Conservation (phyloP, 1,284 basidiomycete genomes). For the Cryptococcus sp. region DNA sequence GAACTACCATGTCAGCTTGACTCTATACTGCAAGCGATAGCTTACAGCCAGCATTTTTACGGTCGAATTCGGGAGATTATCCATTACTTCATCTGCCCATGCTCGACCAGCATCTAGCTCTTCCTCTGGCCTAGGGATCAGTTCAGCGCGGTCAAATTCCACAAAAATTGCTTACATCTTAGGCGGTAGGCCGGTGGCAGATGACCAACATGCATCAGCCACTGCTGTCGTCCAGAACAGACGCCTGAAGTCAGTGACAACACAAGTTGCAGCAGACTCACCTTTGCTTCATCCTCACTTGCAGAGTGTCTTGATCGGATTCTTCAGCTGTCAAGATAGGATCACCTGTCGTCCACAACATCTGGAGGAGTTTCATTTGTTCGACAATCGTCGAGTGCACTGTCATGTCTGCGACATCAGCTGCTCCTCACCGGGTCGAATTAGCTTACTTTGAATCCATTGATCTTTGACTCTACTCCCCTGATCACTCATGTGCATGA, state of each 20-base stretch:
- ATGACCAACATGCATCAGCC: conserved; percentile 30
- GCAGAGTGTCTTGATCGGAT: conserved; percentile 2
- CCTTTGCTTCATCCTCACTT: conserved; percentile 26
- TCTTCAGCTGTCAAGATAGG: conserved; percentile 13
- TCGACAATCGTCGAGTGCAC: conserved; percentile 26
- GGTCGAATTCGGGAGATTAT: conserved; percentile 9
- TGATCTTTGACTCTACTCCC: conserved; percentile 9
- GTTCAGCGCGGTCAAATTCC: too few relatives aligned
- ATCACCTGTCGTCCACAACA: conserved; percentile 23
- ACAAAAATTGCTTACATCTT: conserved; percentile 23
- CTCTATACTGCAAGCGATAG: not conserved
- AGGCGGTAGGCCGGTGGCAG: conserved; percentile 19
- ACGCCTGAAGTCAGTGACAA: conserved; percentile 11
- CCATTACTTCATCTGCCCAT: conserved; percentile 20
- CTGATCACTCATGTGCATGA: conserved; percentile 26
- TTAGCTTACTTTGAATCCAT: conserved; percentile 27
- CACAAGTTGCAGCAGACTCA: conserved; percentile 2
- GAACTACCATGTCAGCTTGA: conserved; percentile 3
- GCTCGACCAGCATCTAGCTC: conserved; percentile 19
- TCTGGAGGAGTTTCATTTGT: conserved; percentile 27
- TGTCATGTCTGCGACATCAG: conserved; percentile 15
- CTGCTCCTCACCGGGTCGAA: not conserved
- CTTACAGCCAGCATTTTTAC: conserved; percentile 16
- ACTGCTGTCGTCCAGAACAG: conserved; percentile 34
- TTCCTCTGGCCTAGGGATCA: conserved; percentile 25